Base-by-base conservation (phyloP, 2,329 filamentous ascomycete genomes). In the Stachybotrys elegans region DNA sequence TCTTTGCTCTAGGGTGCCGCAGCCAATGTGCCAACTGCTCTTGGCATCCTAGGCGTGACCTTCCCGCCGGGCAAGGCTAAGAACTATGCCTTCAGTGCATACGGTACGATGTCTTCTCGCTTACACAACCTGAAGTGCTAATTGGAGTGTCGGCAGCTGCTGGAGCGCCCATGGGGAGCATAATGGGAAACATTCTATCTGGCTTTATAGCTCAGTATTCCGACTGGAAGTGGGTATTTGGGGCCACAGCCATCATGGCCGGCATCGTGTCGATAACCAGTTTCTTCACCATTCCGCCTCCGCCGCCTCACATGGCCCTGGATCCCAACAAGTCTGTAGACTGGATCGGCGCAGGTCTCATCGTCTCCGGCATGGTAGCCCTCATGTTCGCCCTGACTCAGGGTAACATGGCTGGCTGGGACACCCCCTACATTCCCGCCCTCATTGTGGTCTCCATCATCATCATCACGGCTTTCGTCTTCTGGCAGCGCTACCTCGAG, bases 331-430 rank as follows among this genome's bases (percentile, higher is more conserved):
- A 50, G 1, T 68, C 73, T 0, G 71, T 86, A 3, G 84, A 88
- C 61, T 87, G 83, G 83, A 61, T 82, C 9, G 84, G 84, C 4
- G 83, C 78, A 0, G 67, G 72, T 0, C 66, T 86, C 32, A 73
- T 87, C 50, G 87, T 84, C 0, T 57, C 70, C 2, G 80, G 79
- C 0, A 69, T 86, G 4, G 62, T 87, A 8, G 72, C 79, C 0
- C 69, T 88, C 9, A 69, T 86, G 27, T 84, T 86, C 47, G 78
- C 81, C 1, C 66, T 88, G 22, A 84, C 83, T 0, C 77, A 87
- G 56, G 84, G 83, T 17, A 86, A 85, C 50, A 78, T 84, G 0
- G 77, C 82, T 2, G 83, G 84, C 5, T 88, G 84, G 84, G 59
- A 63, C 7, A 78, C 75, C 0, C 72, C 81, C 0, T 86, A 80